Evolutionary conservation across 495 filamentous ascomycete species (phyloP).

Genomic region (Aspergillus carlsbadensis): DNA sequence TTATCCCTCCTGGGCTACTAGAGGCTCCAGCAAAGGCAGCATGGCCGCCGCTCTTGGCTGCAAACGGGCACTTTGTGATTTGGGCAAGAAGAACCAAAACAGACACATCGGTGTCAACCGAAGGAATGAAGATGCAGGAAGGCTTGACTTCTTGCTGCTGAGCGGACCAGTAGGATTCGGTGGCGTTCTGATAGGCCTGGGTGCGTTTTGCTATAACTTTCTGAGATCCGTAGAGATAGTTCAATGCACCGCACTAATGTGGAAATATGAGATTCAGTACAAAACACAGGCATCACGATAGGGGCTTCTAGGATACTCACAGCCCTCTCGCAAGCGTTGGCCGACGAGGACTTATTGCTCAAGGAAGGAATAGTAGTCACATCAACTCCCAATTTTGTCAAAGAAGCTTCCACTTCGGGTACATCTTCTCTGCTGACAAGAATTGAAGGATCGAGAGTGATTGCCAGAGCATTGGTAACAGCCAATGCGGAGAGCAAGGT

Average conservation of each 20-base stretch:
- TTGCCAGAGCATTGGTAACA: neutral
- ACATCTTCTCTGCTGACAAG: too few species aligned
- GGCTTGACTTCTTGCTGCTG: conserved; percentile 36
- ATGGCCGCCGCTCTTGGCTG: conserved; percentile 49
- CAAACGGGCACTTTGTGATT: conserved; percentile 33
- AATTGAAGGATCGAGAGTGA: neutral
- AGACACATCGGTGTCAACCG: conserved; percentile 23
- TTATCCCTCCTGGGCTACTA: conserved; percentile 30
- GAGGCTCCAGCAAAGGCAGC: conserved; percentile 28
- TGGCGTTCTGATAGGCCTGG: conserved; percentile 21
- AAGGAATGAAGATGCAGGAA: conserved; percentile 26
- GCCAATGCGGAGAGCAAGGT: neutral
- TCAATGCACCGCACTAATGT: neutral
- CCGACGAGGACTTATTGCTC: neutral
- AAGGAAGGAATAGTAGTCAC: neutral
- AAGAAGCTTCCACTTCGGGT: neutral
- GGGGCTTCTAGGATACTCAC: neutral
- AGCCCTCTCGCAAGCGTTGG: neutral
- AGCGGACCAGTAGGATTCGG: conserved; percentile 46
- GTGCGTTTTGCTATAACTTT: neutral
- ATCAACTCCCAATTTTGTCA: neutral
- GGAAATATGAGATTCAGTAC: neutral
- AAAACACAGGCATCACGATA: too few species aligned
- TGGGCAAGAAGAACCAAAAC: conserved; percentile 20
- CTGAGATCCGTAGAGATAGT: neutral